These are phyloP conservation scores for Phytophthora palmivora DNA, from an alignment of 352 stramenopile genomes.

Conservation along the genomic window DNA sequence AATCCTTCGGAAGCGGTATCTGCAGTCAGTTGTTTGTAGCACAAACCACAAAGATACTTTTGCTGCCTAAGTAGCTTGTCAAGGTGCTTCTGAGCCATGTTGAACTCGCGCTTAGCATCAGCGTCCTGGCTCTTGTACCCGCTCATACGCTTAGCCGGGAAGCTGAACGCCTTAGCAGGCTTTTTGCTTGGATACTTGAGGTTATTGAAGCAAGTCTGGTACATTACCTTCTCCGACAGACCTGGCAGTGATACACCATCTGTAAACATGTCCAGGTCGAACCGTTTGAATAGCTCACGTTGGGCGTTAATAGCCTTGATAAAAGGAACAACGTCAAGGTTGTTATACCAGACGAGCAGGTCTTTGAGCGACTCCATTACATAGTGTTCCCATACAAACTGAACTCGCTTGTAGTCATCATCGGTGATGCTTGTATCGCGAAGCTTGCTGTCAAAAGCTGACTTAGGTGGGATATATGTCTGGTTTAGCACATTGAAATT, in stretches of 20 bases:
- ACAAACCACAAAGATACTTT: slow-evolving; percentile 34
- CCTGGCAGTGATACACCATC: too few species aligned
- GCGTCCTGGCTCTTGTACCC: slow-evolving; percentile 35
- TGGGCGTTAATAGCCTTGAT: neutral
- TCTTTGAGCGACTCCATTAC: slow-evolving; percentile 44
- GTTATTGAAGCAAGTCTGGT: too few species aligned
- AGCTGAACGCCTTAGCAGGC: slow-evolving; percentile 23
- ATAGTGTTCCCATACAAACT: neutral
- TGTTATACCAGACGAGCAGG: slow-evolving; percentile 27
- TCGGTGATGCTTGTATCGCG: too few species aligned
- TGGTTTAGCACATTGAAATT: too few species aligned
- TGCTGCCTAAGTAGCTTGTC: slow-evolving; percentile 26
- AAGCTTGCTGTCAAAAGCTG: too few species aligned
- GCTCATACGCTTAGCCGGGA: slow-evolving; percentile 15
- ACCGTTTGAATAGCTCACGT: too few species aligned
- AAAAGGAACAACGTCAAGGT: slow-evolving; percentile 40
- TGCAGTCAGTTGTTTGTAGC: slow-evolving; percentile 23
- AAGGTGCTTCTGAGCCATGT: slow-evolving; percentile 23
- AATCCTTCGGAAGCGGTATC: slow-evolving; percentile 27
- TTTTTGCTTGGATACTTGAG: neutral
- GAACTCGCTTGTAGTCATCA: too few species aligned
- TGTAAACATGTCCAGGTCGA: too few species aligned
- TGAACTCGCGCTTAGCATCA: slow-evolving; percentile 26
- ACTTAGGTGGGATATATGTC: too few species aligned
- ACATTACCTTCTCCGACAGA: too few species aligned